A percentile compares a stretch with the other conserved stretches of the same genome.
Evolutionary conservation across 106 monocot genomes (phyloP).

Genomic region (Hemerocallis citrina): DNA sequence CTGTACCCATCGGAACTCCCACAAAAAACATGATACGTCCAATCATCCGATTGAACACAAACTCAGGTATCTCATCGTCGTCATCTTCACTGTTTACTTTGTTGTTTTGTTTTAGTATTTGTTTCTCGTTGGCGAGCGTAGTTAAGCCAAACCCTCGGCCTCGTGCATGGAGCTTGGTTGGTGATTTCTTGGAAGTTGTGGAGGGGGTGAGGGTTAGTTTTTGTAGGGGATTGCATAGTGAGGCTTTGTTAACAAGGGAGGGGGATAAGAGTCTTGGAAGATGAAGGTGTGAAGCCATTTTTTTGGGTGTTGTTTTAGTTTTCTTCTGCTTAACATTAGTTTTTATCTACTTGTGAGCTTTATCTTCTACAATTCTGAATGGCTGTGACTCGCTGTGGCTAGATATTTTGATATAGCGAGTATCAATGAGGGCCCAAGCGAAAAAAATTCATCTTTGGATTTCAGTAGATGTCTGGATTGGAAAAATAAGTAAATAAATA

Average conservation of each 20-base stretch:
- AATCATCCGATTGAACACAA: constrained; percentile 62
- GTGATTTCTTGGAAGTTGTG: neutral
- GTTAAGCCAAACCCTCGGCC: constrained; percentile 18
- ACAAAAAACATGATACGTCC: constrained; percentile 39
- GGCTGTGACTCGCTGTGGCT: too few relatives aligned
- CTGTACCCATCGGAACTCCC: constrained; percentile 52
- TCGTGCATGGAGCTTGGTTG: constrained; percentile 4
- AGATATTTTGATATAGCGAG: too few relatives aligned
- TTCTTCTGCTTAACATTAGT: too few relatives aligned
- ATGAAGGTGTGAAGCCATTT: constrained; percentile 4
- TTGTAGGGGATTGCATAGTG: neutral
- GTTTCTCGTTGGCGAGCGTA: neutral
- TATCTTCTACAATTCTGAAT: too few relatives aligned
- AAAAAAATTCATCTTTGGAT: too few relatives aligned
- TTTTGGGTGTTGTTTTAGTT: too few relatives aligned
- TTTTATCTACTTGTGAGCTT: too few relatives aligned
- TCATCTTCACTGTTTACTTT: constrained; percentile 8
- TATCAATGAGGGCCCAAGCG: too few relatives aligned
- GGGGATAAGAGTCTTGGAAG: neutral
- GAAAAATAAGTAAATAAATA: too few relatives aligned
- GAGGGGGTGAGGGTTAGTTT: neutral
- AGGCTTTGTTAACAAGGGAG: neutral
- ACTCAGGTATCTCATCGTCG: constrained; percentile 57
- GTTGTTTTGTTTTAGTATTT: neutral
- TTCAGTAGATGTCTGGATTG: too few relatives aligned